phyloP scores from a whole-genome alignment of 2,329 filamentous ascomycete species.

The Fusarium transvaalense region DNA sequence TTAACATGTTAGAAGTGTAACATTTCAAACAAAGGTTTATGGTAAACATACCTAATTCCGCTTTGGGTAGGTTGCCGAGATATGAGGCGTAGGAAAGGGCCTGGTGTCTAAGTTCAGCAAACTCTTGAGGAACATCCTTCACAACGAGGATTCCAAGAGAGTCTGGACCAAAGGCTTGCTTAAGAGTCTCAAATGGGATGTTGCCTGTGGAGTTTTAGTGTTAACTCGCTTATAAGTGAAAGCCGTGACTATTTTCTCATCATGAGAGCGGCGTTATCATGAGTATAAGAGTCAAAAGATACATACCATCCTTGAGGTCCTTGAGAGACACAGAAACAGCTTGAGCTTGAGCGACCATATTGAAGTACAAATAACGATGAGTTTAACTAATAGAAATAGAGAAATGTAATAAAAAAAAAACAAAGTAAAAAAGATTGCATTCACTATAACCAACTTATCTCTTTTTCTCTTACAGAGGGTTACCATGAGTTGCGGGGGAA shows the following conservation, averaged over 20 bases:
- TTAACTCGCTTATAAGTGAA: background rate
- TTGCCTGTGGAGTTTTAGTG: slow-evolving; percentile 61
- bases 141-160: slow-evolving; percentile 96
- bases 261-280: slow-evolving; percentile 28
- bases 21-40: background rate
- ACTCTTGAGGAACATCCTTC: slow-evolving; percentile 81
- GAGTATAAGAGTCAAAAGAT: slow-evolving; percentile 3
- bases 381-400: background rate
- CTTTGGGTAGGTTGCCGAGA: slow-evolving; percentile 80
- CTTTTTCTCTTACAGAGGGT: slow-evolving; percentile 16
- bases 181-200: slow-evolving; percentile 75
- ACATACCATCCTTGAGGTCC: slow-evolving; percentile 69
- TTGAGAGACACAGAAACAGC: slow-evolving; percentile 72
- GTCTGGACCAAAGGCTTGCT: slow-evolving; percentile 87
- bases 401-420: background rate
- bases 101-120: slow-evolving; percentile 76
- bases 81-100: slow-evolving; percentile 90
- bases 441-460: background rate
- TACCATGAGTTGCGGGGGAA: slow-evolving; percentile 35
- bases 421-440: background rate
- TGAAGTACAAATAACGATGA: background rate
- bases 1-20: background rate
- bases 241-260: background rate
- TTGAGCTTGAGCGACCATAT: slow-evolving; percentile 64
- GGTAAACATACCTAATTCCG: slow-evolving; percentile 73